Base-by-base conservation (phyloP, 2,329 filamentous ascomycete genomes). In the Epichloe hybrida region DNA sequence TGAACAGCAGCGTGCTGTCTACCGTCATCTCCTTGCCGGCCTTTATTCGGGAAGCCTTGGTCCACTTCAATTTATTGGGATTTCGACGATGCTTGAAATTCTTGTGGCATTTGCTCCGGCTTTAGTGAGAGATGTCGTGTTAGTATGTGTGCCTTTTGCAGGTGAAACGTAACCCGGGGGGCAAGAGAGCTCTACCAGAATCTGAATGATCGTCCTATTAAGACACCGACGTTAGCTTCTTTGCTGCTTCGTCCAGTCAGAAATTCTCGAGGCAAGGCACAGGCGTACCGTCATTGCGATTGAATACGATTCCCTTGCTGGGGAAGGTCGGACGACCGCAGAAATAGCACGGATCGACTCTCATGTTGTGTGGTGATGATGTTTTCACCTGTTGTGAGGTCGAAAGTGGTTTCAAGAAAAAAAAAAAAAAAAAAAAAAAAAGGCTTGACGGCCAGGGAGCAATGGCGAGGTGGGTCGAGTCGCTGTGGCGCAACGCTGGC, bases 21-120 rank as follows among this genome's bases (percentile, higher is more conserved):
- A 97, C 90, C 52, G 87, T 86, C 88, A 95, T 81, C 65, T 82
- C 77, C 73, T 89, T 94, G 72, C 88, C 88, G 52, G 86, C 84
- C 17, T 66, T 66, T 65, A 84, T 84, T 64, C 89, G 85, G 78
- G 90, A 91, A 49, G 88, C 83, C 76, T 96, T 95, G 55, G 91
- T 96, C 93, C 91, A 96, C 71, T 89, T 93, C 61, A 97, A 80
- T 71, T 96, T 95, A 67, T 91, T 83, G 37, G 91, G 90, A 72
- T 97, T 96, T 59, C 93, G 84, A 85, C 95, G 95, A 88, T 95
- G 95, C 73, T 94, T 93, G 80, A 94, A 95, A 69, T 82, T 84
- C 62, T 73, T 73, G 66, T 78, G 77, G 66, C 77, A 80, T 67
- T 80, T 77, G 59, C 46, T 49, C n/a, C 50, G 50, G 38, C 49